Conservation (phyloP, 176 grass and related monocot genomes). For the Aegilops tauschii region DNA sequence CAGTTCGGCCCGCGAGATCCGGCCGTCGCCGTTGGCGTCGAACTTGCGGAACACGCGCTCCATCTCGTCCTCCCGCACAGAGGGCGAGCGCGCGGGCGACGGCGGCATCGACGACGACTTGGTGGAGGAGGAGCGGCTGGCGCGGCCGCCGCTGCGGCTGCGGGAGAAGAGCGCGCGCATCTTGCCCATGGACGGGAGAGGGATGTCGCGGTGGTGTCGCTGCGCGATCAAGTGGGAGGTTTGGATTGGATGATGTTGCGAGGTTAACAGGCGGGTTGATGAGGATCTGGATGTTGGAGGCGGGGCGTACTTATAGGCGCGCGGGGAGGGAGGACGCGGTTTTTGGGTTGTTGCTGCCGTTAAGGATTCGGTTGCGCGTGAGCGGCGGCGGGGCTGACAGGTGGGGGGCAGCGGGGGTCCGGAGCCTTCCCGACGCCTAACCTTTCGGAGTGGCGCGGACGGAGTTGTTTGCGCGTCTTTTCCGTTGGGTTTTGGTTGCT, state of each 20-base stretch:
- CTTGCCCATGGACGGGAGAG: conserved; percentile 52
- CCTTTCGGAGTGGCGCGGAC: not conserved
- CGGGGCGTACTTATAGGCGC: not conserved
- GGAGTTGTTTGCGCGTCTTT: not conserved
- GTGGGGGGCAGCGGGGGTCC: not conserved
- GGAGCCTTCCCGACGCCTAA: not conserved
- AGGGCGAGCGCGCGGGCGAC: not conserved
- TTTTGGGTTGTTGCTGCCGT: not conserved
- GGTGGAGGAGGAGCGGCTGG: not conserved
- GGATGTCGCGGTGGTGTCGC: not conserved
- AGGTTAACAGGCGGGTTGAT: not conserved
- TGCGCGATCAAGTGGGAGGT: not conserved
- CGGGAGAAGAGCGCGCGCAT: conserved; percentile 75
- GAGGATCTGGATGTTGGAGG: not conserved
- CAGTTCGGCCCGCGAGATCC: conserved; percentile 65
- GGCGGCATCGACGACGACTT: not conserved
- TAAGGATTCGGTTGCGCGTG: not conserved
- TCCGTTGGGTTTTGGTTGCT: not conserved
- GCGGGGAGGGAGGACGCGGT: not conserved
- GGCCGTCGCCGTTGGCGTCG: conserved; percentile 85
- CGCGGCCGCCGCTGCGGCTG: not conserved
- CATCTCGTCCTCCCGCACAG: conserved; percentile 33
- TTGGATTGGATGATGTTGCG: not conserved
- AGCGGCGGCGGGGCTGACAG: not conserved
- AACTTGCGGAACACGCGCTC: conserved; percentile 89